phyloP scores from a whole-genome alignment of 208 protist species.

The Leishmania guyanensis region DNA sequence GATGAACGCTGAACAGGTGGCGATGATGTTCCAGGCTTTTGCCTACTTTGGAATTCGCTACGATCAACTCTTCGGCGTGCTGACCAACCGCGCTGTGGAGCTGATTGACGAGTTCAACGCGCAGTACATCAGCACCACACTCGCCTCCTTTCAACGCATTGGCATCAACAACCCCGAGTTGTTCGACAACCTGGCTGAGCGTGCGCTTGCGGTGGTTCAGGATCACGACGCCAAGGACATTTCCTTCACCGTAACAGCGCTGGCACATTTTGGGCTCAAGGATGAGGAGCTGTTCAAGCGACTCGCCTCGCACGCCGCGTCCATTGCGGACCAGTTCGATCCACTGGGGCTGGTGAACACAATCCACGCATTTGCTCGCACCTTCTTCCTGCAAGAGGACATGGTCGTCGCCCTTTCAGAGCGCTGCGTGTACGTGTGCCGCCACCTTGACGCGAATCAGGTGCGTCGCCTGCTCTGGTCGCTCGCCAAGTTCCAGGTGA shows the following conservation, averaged over 20 bases:
- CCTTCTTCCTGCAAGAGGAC: conserved; percentile 90
- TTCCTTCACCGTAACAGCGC: conserved; percentile 80
- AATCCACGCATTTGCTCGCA: conserved; percentile 87
- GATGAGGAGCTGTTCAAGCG: conserved; percentile 92
- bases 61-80: conserved; percentile 92
- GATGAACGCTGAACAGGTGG: conserved; percentile 91
- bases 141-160: conserved; percentile 90
- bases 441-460: conserved; percentile 82
- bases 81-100: conserved; percentile 92
- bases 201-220: conserved; percentile 87
- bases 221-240: conserved; percentile 91
- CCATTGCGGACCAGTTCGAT: conserved; percentile 89
- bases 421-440: conserved; percentile 82
- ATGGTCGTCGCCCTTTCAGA: conserved; percentile 89
- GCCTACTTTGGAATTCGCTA: conserved; percentile 91
- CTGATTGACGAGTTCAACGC: conserved; percentile 93
- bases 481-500: conserved; percentile 88
- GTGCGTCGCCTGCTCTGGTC: conserved; percentile 85
- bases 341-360: conserved; percentile 81
- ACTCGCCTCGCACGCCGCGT: conserved; percentile 85
- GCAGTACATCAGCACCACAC: conserved; percentile 89
- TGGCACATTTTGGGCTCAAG: conserved; percentile 91
- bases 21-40: conserved; percentile 90
- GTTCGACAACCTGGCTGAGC: conserved; percentile 92
- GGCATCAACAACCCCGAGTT: conserved; percentile 93